Conservation (phyloP, 1,284 basidiomycete genomes). For the Tylopilus sp. region DNA sequence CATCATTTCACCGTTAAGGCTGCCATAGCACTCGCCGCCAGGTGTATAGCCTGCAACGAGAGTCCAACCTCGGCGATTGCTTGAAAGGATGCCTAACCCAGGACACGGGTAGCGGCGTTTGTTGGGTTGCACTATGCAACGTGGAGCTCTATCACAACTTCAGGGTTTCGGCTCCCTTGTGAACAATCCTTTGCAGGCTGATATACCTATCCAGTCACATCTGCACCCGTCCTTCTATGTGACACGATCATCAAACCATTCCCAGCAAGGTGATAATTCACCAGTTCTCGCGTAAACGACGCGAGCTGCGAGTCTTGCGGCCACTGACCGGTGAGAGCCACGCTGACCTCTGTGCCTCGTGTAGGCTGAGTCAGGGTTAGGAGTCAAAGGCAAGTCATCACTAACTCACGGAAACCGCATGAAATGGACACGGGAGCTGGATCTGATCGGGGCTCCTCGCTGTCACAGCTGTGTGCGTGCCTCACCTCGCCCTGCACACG, state of each 20-base stretch:
- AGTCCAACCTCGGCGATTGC: no score
- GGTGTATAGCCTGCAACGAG: no score
- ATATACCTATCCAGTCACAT: no score
- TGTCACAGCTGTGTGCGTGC: slow-evolving; percentile 4
- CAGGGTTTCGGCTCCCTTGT: no score
- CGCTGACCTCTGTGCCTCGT: not conserved
- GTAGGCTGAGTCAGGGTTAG: not conserved
- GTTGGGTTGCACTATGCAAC: not conserved
- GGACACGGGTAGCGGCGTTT: not conserved
- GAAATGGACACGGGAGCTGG: slow-evolving; percentile 2
- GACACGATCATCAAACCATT: no score
- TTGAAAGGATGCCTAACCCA: not conserved
- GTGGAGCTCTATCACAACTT: no score
- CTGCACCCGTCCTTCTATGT: no score
- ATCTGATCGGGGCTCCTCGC: slow-evolving; percentile 12
- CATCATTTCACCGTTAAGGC: no score
- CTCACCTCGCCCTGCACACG: slow-evolving; percentile 19
- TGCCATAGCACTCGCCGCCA: no score
- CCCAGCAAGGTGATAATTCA: not conserved
- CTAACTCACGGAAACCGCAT: slow-evolving; percentile 4
- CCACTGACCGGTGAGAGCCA: not conserved
- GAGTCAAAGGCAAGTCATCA: not conserved
- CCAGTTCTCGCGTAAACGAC: not conserved
- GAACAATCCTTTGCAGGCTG: no score
- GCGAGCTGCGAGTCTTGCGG: not conserved